Conservation (phyloP, 2,329 filamentous ascomycete genomes). For the Colletotrichum sp. region DNA sequence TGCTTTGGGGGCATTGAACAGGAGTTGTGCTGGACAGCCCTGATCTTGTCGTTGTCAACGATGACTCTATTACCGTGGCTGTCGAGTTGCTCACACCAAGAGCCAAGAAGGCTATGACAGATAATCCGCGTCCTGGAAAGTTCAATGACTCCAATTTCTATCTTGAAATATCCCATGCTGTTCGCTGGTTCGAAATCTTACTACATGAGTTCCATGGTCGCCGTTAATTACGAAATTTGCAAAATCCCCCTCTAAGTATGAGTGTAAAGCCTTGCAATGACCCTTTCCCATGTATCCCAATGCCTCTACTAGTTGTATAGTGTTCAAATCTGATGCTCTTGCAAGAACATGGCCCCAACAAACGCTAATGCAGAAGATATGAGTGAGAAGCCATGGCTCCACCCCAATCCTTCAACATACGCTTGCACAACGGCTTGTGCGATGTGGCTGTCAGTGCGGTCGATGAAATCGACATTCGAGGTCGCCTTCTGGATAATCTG, state of each 20-base stretch:
- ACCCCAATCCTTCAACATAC: conserved; percentile 39
- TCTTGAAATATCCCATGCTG: background rate
- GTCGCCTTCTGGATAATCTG: conserved; percentile 36
- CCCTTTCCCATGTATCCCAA: background rate
- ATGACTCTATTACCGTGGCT: background rate
- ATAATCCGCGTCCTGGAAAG: background rate
- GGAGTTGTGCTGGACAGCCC: background rate
- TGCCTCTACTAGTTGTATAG: background rate
- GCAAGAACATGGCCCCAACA: conserved; percentile 28
- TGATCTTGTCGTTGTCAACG: background rate
- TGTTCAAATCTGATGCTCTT: conserved; percentile 27
- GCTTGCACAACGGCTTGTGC: conserved; percentile 33
- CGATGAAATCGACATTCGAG: conserved; percentile 37
- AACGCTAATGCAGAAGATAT: conserved; percentile 30
- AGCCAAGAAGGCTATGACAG: background rate
- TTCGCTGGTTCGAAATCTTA: background rate
- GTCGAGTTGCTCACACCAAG: background rate
- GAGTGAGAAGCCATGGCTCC: conserved; percentile 38
- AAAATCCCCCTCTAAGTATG: background rate
- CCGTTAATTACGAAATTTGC: background rate
- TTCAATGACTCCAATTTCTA: background rate
- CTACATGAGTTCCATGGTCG: background rate
- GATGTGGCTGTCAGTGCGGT: conserved; percentile 27
- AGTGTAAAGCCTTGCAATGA: no score
- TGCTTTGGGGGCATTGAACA: background rate